These are phyloP conservation scores for Caryopteris hybrid DNA, from an alignment of 305 asterid species.

Conservation along the genomic window DNA sequence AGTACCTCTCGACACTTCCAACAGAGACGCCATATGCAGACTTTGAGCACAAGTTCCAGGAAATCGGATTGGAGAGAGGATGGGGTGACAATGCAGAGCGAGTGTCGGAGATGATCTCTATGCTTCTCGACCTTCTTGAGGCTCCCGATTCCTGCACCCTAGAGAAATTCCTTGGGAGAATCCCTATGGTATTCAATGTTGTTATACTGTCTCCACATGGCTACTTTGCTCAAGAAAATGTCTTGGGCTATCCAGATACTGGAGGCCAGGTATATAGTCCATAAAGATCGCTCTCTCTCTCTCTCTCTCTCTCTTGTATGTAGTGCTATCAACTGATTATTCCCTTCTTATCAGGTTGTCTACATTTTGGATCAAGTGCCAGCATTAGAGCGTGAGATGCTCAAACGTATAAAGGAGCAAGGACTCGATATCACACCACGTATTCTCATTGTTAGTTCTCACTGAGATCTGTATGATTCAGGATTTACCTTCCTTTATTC, in stretches of 20 bases:
- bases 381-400: constrained; percentile 74
- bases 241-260: constrained; percentile 73
- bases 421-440: constrained; percentile 75
- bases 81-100: constrained; percentile 88
- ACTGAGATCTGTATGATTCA: background rate
- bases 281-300: background rate
- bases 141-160: constrained; percentile 93
- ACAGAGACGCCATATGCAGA: constrained; percentile 51
- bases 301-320: too few species aligned
- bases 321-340: too few species aligned
- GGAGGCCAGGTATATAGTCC: constrained; percentile 62
- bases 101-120: constrained; percentile 73
- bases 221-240: constrained; percentile 97
- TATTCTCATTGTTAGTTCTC: constrained; percentile 55
- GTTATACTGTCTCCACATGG: constrained; percentile 97
- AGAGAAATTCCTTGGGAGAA: constrained; percentile 78
- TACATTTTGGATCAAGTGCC: constrained; percentile 93
- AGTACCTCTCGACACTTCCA: constrained; percentile 66
- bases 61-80: constrained; percentile 93
- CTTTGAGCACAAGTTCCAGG: constrained; percentile 76
- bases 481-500: background rate
- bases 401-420: constrained; percentile 75
- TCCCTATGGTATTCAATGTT: constrained; percentile 97
- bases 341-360: constrained; percentile 46
- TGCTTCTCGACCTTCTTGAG: constrained; percentile 89